Evolutionary conservation across 2,329 filamentous ascomycete species (phyloP), one percentile per base, ranked within the genome.

Genomic region (Neonectria magnoliae): DNA sequence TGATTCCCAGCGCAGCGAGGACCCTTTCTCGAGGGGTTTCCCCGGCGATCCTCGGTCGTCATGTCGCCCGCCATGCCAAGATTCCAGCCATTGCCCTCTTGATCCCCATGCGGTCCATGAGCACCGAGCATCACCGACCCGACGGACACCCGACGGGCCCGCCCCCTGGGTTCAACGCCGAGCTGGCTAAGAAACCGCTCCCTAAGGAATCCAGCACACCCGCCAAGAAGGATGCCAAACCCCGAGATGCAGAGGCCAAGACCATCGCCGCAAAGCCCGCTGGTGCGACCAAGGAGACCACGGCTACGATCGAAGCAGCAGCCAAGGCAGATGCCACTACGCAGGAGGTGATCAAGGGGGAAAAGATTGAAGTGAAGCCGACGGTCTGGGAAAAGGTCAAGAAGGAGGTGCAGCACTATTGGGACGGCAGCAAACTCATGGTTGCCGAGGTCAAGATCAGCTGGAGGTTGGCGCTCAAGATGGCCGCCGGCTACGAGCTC

Each of bases 401-500:
- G 86, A 94, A 97, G 79, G 96, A 99, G 81, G 86, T 85, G 14
- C 89, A 91, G 67, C 96, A 99, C 80, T 99, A 99, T 83, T 98
- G 96, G 95, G 96, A 99, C 81, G 96, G 96, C 65, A 98, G 94
- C 29, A 99, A 99, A 81, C 85, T 99, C 75, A 84, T 99, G 71
- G 94, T 91, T 22, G 92, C 93, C 2, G 96, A 99, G 81, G 90
- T 98, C 77, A 93, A 85, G 80, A 99, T 99, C 78, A 98, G 95
- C 79, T 93, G 92, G 66, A 91, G 91, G 68, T 83, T 99, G 70
- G 96, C 94, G 6, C 80, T 98, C 79, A 98, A 98, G 84, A 99
- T 99, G 96, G 94, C 94, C 14, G 94, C 93, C 64, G 96, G 96
- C 8, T 99, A 99, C 81, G 96, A 99, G 81, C 88, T 99, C 69